A percentile compares a stretch with the other conserved stretches of the same genome.
phyloP scores from a whole-genome alignment of 2,329 filamentous ascomycete species.

The Rhynchosporium secalis region DNA sequence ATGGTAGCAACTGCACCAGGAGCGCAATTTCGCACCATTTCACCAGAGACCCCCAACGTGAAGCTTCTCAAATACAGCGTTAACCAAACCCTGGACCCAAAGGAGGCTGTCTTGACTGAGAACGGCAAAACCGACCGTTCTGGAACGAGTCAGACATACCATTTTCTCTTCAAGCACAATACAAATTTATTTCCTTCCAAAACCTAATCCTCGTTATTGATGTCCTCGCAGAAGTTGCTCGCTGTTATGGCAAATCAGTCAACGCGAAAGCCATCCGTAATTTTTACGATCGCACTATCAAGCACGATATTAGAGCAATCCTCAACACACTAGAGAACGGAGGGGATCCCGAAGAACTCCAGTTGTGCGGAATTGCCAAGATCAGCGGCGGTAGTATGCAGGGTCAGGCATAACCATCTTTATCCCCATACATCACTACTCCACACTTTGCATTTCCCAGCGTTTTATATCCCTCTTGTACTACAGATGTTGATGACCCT shows the following conservation, averaged over 20 bases:
- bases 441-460: background rate
- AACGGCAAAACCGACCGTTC: constrained; percentile 11
- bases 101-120: constrained; percentile 16
- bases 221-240: constrained; percentile 23
- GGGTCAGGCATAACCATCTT: constrained; percentile 15
- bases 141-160: background rate
- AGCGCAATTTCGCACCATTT: constrained; percentile 12
- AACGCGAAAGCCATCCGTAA: constrained; percentile 18
- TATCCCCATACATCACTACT: background rate
- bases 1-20: constrained; percentile 20
- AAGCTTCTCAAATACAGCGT: constrained; percentile 19
- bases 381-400: constrained; percentile 9
- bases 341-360: constrained; percentile 20
- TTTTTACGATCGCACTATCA: constrained; percentile 17
- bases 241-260: constrained; percentile 21
- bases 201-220: constrained; percentile 17
- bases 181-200: constrained; percentile 19
- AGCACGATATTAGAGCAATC: constrained; percentile 20
- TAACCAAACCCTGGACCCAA: constrained; percentile 15
- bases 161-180: constrained; percentile 4
- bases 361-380: constrained; percentile 18
- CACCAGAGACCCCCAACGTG: constrained; percentile 18
- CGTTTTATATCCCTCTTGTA: background rate
- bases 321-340: constrained; percentile 15
- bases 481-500: constrained; percentile 8